Percentiles rank a stretch among this genome's conserved stretches.
phyloP scores from a whole-genome alignment of 2,329 filamentous ascomycete genomes.

The Fusarium abutilonis region DNA sequence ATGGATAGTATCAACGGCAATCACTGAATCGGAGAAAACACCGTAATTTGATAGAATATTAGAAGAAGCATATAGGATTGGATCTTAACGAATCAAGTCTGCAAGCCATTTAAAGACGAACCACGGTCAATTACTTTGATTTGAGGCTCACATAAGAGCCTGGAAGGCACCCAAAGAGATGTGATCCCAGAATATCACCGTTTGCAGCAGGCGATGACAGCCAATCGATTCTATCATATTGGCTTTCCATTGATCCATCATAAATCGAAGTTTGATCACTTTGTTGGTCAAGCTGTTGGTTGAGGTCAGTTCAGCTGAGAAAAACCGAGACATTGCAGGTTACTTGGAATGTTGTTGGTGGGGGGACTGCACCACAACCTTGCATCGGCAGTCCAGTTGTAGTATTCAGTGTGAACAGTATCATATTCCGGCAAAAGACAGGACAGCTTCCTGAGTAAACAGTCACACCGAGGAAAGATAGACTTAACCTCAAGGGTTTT shows the following conservation, averaged over 20 bases:
- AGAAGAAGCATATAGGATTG: neutral
- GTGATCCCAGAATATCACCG: conserved; percentile 1
- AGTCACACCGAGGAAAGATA: too few species aligned
- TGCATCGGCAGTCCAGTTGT: neutral
- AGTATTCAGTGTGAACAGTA: neutral
- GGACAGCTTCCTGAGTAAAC: too few species aligned
- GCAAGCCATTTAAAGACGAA: neutral
- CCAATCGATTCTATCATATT: neutral
- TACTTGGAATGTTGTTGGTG: conserved; percentile 1
- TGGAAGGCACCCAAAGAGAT: neutral
- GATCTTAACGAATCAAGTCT: neutral
- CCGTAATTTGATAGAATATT: neutral
- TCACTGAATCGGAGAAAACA: too few species aligned
- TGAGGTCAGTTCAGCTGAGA: conserved; percentile 8
- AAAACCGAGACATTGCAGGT: neutral
- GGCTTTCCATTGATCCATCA: neutral
- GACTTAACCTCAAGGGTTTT: too few species aligned
- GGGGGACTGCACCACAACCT: conserved; percentile 1
- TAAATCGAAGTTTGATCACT: conserved; percentile 6
- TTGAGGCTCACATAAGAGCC: conserved; percentile 7
- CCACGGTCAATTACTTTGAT: conserved; percentile 17
- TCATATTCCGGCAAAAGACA: too few species aligned
- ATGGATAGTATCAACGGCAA: too few species aligned
- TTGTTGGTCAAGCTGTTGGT: conserved; percentile 22
- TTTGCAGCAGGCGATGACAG: neutral